Conservation (phyloP, 2,329 filamentous ascomycete species). For the Aspergillus udagawae region DNA sequence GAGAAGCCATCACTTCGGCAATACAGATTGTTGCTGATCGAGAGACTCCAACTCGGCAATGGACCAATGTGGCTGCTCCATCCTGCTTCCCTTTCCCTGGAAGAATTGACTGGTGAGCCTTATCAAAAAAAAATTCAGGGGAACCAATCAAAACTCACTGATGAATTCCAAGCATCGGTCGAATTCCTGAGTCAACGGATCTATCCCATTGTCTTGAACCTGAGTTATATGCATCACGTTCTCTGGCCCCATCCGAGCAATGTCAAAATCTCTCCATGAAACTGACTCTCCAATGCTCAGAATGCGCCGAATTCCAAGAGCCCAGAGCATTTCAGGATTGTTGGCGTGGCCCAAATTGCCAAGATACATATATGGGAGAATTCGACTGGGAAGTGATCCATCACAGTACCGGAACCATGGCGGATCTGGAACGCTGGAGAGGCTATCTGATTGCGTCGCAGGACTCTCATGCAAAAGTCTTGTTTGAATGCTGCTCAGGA, state of each 20-base stretch:
- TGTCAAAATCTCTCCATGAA: conserved; percentile 69
- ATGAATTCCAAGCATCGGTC: conserved; percentile 85
- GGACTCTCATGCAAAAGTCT: conserved; percentile 61
- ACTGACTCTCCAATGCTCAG: conserved; percentile 89
- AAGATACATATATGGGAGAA: conserved; percentile 92
- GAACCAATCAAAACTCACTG: conserved; percentile 55
- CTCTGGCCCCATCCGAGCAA: conserved; percentile 68
- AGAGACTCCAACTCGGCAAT: conserved; percentile 94
- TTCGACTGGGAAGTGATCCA: conserved; percentile 82
- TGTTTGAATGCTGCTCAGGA: conserved; percentile 72
- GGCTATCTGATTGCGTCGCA: conserved; percentile 20
- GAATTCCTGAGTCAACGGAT: conserved; percentile 83
- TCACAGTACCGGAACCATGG: conserved; percentile 80
- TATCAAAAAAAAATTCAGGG: background rate
- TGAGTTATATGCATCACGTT: conserved; percentile 78
- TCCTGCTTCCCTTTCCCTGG: conserved; percentile 73
- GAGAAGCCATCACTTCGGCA: conserved; percentile 89
- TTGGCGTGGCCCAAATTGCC: conserved; percentile 93
- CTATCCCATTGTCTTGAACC: conserved; percentile 95
- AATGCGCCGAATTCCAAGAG: conserved; percentile 80
- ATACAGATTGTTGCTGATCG: conserved; percentile 97
- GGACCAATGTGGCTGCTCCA: conserved; percentile 82
- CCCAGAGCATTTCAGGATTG: conserved; percentile 75
- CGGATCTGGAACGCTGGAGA: conserved; percentile 50
- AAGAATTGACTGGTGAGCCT: conserved; percentile 5